Evolutionary conservation across 2,329 filamentous ascomycete genomes (phyloP).

Genomic region (Pseudogymnoascus sp.): DNA sequence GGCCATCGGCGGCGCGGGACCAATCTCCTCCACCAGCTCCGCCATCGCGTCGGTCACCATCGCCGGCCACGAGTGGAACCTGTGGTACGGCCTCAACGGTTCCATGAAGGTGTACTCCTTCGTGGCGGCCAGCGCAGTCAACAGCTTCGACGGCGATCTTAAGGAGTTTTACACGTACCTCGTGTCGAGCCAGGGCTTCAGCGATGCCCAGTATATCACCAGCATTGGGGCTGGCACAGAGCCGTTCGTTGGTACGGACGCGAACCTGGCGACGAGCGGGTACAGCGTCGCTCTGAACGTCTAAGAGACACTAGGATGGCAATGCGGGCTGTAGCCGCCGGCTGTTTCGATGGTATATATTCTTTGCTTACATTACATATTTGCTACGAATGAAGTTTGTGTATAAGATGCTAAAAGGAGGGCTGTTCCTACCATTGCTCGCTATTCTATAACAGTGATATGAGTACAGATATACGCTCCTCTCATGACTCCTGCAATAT

Average conservation of each 20-base stretch:
- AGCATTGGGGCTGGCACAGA: conserved; percentile 48
- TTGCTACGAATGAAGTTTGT: not conserved
- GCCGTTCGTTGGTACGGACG: conserved; percentile 43
- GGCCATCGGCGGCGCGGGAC: conserved; percentile 48
- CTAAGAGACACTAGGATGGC: not conserved
- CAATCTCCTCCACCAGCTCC: conserved; percentile 45
- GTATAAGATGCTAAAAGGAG: not conserved
- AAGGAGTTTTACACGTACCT: conserved; percentile 51
- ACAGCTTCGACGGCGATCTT: conserved; percentile 48
- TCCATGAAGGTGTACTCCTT: conserved; percentile 54
- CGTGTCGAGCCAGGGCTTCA: conserved; percentile 37
- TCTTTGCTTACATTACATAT: not conserved
- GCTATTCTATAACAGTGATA: conserved; percentile 5
- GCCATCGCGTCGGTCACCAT: conserved; percentile 47
- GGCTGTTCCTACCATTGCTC: not conserved
- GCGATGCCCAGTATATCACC: conserved; percentile 43
- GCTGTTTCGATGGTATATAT: not conserved
- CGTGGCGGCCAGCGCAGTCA: conserved; percentile 39
- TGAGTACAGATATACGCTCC: not conserved
- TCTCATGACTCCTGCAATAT: not conserved
- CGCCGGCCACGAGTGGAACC: conserved; percentile 45
- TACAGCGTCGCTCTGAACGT: conserved; percentile 22
- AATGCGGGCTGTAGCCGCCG: not conserved
- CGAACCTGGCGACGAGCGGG: conserved; percentile 34
- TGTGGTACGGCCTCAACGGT: conserved; percentile 55